Percentiles rank a stretch among this genome's conserved stretches.
These are phyloP conservation scores for Neurospora sp. DNA, from an alignment of 495 filamentous ascomycete genomes.

Conservation along the genomic window DNA sequence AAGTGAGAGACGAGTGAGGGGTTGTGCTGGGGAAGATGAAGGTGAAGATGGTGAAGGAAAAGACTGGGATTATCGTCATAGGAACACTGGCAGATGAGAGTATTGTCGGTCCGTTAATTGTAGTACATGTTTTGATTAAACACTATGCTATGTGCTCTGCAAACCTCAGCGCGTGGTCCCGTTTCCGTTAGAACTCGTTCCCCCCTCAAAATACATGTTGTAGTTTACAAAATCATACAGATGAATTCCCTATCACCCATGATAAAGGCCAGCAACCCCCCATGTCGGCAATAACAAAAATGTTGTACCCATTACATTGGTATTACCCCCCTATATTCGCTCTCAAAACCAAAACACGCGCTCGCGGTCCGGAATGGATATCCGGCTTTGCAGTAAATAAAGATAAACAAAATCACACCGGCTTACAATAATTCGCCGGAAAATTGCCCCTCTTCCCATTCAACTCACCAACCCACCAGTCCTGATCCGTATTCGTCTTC, in stretches of 20 bases:
- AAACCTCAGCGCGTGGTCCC: not conserved
- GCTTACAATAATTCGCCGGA: conserved; percentile 78
- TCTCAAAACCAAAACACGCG: not conserved
- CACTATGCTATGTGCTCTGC: not conserved
- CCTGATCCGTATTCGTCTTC: conserved; percentile 77
- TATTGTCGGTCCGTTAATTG: not conserved
- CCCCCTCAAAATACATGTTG: not conserved
- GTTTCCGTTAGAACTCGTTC: not conserved
- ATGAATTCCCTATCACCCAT: not conserved
- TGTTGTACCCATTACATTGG: too few relatives aligned
- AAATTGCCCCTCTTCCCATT: conserved; percentile 66
- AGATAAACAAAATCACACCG: conserved; percentile 1
- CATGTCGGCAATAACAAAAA: not conserved
- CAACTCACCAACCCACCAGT: conserved; percentile 94
- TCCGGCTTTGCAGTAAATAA: not conserved
- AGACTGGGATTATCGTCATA: too few relatives aligned
- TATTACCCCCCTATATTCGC: not conserved
- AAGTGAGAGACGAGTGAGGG: not conserved
- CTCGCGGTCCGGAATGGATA: not conserved
- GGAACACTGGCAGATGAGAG: too few relatives aligned
- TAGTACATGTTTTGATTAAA: not conserved
- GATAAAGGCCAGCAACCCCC: too few relatives aligned
- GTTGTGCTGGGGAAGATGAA: not conserved
- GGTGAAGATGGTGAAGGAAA: not conserved
- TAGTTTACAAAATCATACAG: not conserved